Percentiles rank a stretch among this genome's conserved stretches.
These are phyloP conservation scores for Silene uniflora DNA, from an alignment of 148 eudicot species.

Conservation along the genomic window DNA sequence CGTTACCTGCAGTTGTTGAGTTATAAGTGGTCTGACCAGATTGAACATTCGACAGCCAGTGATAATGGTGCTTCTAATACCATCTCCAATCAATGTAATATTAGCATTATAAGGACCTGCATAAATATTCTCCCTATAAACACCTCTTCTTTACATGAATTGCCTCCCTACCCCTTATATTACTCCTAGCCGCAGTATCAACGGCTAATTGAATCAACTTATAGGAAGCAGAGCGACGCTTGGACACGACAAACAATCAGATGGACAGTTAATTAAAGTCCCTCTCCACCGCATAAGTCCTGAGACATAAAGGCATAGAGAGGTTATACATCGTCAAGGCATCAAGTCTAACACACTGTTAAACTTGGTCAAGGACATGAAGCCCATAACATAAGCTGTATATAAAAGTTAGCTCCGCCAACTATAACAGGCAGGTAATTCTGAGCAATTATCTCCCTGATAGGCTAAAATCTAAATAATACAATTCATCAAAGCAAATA, in stretches of 20 bases:
- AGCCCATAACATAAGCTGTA: too few species aligned
- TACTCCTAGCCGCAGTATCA: conserved; percentile 35
- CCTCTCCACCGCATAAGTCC: too few species aligned
- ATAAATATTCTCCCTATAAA: conserved; percentile 42
- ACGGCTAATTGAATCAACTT: conserved; percentile 44
- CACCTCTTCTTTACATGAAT: conserved; percentile 37
- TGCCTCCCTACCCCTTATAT: conserved; percentile 29
- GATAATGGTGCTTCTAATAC: conserved; percentile 47
- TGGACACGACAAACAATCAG: conserved; percentile 43
- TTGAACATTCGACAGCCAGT: conserved; percentile 45
- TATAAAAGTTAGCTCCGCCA: too few species aligned
- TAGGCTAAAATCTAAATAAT: too few species aligned
- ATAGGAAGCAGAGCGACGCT: conserved; percentile 29
- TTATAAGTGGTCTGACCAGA: conserved; percentile 57
- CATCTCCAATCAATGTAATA: conserved; percentile 67
- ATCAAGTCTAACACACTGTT: too few species aligned
- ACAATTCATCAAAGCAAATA: too few species aligned
- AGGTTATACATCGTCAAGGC: fast-evolving
- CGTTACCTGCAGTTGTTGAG: conserved; percentile 66
- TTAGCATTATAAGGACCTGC: conserved; percentile 35
- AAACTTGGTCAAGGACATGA: too few species aligned
- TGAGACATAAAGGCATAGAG: too few species aligned
- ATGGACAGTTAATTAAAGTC: too few species aligned
- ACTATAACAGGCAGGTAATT: too few species aligned
- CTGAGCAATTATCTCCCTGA: too few species aligned